Base-by-base conservation (phyloP, 2,329 filamentous ascomycete species). In the Samsoniella hepiali region DNA sequence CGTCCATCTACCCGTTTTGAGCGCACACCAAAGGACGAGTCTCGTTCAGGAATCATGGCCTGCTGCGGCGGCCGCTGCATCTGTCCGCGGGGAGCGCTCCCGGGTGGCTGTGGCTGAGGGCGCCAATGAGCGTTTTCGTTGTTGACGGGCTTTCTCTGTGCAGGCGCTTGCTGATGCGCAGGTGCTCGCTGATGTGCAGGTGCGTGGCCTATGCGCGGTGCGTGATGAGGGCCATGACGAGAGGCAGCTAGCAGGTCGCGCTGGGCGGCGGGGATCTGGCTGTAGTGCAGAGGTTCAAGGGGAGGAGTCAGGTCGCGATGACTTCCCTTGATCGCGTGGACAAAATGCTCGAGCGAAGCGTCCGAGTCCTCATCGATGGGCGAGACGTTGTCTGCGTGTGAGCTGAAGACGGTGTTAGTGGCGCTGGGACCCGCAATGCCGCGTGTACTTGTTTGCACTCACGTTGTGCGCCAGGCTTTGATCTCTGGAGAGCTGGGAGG, bases 401-500 rank as follows among this genome's bases (percentile, higher is more conserved):
- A 63, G 45, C 73, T 76, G 63, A 17, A n/a, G 27, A 36, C 27
- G n/a, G n/a, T 63, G 61, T 63, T 58, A 63, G 64, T 61, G 36
- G 49, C 27, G n/a, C 13, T 34, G 17, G 32, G 29, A 34, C 51
- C 68, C 64, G 66, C 65, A 63, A 17, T 42, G 56, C 31, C 40
- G 45, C 45, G 61, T 54, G 42, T 31, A 6, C 53, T 27, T 49
- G 29, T 49, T 32, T 58, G 63, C 42, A 79, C 81, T 79, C 76
- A 84, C 81, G 68, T 72, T 67, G 77, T 64, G 59, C 70, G 72
- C 42, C 71, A 68, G 57, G 73, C 72, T 53, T 72, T 69, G 10
- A 75, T 68, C 63, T 86, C 84, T 31, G 84, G 83, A 49, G 84
- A 86, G 74, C 83, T 86, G 36, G 82, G 83, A 59, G 84, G 84